Base-by-base conservation (phyloP, 768 basidiomycete species). In the Lanmaoa rubissima region DNA sequence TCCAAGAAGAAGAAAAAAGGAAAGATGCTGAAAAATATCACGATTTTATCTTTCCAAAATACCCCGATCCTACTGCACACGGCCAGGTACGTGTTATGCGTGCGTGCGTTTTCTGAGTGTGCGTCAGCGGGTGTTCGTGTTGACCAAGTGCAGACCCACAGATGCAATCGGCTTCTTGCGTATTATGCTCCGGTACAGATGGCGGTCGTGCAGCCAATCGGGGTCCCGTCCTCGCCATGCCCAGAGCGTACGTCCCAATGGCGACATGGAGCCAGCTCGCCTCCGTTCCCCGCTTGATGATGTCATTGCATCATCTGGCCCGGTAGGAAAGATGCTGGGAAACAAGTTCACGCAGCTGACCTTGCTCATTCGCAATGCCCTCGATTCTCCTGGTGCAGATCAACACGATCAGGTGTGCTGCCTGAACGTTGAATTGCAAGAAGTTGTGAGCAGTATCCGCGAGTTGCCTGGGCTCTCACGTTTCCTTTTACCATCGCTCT, bases 161-260 rank as follows among this genome's bases (percentile, higher is more conserved):
- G 48, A 52, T 56, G 43, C 63, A 52, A 53, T 26, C 69, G 53
- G 0, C 70, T 54, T 60, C 68, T 69, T 35, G 35, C 61, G 5
- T 72, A 73, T 11, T 73, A 72, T 53, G 62, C 69, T 1, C 71
- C 69, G 2, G 57, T 72, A 11, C 63, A 60, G 49, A 61, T 71
- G 61, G 55, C 57, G 5, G 43, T 68, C 42, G 13, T 63, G 17
- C 68, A 62, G 19, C 69, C 69, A 11, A 34, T 50, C 14, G 64
- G 60, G 5, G 17, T 62, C 71, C 69, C 9, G 5, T 72, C 24
- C 41, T 62, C 5, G 40, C 67, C 28, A 67, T 70, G 67, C 67
- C 69, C 9, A 66, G 68, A 34, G 8, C 45, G 3, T 72, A 71
- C 21, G 17, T 67, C 14, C 71, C 69, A 12, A 61, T 73, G 47